Base-by-base conservation (phyloP, 2,329 filamentous ascomycete genomes). In the Botryosphaeria dothidea region DNA sequence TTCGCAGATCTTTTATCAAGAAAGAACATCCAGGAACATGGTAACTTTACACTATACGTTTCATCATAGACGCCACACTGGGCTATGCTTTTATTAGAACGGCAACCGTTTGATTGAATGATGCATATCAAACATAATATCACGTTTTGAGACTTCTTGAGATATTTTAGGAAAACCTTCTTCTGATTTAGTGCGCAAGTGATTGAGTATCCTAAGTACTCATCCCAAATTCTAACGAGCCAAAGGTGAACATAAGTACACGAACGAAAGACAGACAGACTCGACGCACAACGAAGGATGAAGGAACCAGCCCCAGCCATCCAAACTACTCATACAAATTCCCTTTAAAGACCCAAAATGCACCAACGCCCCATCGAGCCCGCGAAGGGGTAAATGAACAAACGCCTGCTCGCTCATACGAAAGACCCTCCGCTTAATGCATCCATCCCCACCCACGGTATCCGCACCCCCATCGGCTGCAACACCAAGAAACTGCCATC, bases 401-500 rank as follows among this genome's bases (percentile, higher is more conserved):
- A 41, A 41, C 4, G 15, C 36, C 45, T 23, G 45, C 1, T 9
- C 36, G 11, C 36, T 13, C 25, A 56, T 4, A 36, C 31, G 51
- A 57, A 38, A 3, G 38, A 41, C 19, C 31, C 21, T 2, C 23
- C 36, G 15, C 15, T 19, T 23, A 38, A 15, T n/a, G 15, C 31
- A 29, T n/a, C 34, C 46, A 31, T 27, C 9, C 43, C 41, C 11
- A 21, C 34, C 60, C 60, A 62, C 23, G 21, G 29, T 2, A 62
- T 25, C 34, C 43, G 19, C 46, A 43, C 5, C 0, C 60, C 60
- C 21, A 27, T 62, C 23, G 60, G 60, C 46, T 49, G 60, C 23
- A 62, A 23, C 34, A 62, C 46, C 21, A 62, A 15, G 19, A 62
- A 62, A 23, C 52, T 57, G 23, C 36, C 52, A 15, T 38, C 23